Percentiles rank a stretch among this genome's conserved stretches.
phyloP scores from a whole-genome alignment of 1,139 yeast genomes.

The Protomyces inouyei region DNA sequence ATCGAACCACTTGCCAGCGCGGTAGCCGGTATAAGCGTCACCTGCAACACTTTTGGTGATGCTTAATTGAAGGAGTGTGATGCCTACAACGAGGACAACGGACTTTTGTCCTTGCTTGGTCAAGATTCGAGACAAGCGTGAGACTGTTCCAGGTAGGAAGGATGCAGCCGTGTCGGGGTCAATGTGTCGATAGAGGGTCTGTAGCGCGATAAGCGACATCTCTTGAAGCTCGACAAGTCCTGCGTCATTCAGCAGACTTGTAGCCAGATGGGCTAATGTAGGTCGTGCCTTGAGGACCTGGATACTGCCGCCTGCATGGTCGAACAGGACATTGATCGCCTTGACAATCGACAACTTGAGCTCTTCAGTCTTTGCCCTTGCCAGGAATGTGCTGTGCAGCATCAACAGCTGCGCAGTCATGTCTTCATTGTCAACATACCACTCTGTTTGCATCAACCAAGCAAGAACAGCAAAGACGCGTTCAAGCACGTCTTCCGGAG shows the following conservation, averaged over 20 bases:
- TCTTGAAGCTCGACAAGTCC: background rate
- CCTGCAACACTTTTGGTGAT: background rate
- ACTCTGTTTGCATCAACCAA: constrained; percentile 11
- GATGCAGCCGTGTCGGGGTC: constrained; percentile 10
- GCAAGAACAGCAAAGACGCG: constrained; percentile 1
- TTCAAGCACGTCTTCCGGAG: background rate
- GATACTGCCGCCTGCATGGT: background rate
- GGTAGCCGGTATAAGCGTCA: background rate
- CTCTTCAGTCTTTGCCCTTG: constrained; percentile 13
- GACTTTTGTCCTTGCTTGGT: constrained; percentile 2
- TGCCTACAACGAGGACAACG: background rate
- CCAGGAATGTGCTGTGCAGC: constrained; percentile 2
- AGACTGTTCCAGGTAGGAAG: constrained; percentile 20
- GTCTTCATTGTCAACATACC: constrained; percentile 4
- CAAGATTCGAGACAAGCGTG: background rate
- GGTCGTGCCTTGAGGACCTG: constrained; percentile 7
- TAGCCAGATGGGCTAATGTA: constrained; percentile 9
- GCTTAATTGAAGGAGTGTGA: background rate
- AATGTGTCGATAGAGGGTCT: background rate
- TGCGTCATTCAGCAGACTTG: background rate
- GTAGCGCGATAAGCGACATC: background rate
- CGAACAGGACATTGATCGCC: background rate
- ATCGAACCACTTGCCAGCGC: constrained; percentile 3
- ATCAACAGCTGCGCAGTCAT: constrained; percentile 14
- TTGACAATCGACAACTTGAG: background rate